A percentile compares a stretch with the other conserved stretches of the same genome.
These are phyloP conservation scores for Pistacia integerrima DNA, from an alignment of 345 rosid genomes.

Conservation along the genomic window DNA sequence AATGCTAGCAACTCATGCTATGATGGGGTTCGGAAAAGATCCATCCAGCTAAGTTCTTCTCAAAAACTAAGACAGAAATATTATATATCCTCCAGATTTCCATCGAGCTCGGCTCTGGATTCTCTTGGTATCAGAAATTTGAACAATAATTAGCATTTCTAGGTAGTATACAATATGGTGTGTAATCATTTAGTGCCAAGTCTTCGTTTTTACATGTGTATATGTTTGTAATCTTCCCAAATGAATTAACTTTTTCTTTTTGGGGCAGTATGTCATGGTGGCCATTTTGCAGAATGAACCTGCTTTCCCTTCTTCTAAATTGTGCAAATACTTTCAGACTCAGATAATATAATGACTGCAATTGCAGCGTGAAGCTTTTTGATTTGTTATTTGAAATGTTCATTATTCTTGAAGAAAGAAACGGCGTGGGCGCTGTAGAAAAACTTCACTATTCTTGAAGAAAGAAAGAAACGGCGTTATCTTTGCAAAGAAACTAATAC, in stretches of 20 bases:
- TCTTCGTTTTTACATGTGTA: not conserved
- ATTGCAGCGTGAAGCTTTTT: too few relatives aligned
- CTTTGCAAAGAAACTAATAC: too few relatives aligned
- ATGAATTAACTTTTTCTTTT: too few relatives aligned
- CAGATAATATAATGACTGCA: too few relatives aligned
- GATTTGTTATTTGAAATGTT: too few relatives aligned
- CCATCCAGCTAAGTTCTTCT: constrained; percentile 31
- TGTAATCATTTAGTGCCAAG: not conserved
- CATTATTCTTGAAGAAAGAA: too few relatives aligned
- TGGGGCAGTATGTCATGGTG: not conserved
- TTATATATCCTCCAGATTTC: not conserved
- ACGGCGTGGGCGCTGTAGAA: too few relatives aligned
- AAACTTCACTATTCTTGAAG: too few relatives aligned
- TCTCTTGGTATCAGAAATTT: not conserved
- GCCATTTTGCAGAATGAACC: not conserved
- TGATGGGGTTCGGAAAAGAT: constrained; percentile 94
- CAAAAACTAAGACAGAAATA: not conserved
- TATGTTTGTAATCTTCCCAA: not conserved
- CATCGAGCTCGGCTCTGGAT: not conserved
- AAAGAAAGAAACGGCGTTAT: too few relatives aligned
- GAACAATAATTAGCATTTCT: not conserved
- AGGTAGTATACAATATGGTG: not conserved
- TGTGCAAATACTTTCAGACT: too few relatives aligned
- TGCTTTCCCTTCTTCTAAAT: not conserved
- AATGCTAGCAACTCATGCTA: constrained; percentile 84